Conservation (phyloP, 305 asterid genomes). For the Ilex paraguariensis region DNA sequence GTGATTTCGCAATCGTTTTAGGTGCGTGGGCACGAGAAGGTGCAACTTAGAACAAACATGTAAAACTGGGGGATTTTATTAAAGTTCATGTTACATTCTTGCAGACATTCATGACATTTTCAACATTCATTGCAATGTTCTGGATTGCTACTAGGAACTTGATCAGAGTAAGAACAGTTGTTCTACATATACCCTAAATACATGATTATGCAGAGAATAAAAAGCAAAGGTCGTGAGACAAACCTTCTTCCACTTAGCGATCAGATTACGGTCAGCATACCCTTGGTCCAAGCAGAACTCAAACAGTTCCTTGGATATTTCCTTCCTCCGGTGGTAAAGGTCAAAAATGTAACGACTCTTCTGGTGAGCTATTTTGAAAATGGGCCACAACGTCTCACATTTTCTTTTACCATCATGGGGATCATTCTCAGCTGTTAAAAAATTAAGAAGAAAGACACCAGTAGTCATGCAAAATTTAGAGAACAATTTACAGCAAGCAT, state of each 20-base stretch:
- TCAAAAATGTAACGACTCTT: conserved; percentile 74
- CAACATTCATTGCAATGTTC: too few relatives aligned
- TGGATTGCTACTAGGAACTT: too few relatives aligned
- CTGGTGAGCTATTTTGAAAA: conserved; percentile 82
- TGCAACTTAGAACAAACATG: too few relatives aligned
- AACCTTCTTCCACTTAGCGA: conserved; percentile 78
- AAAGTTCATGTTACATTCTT: too few relatives aligned
- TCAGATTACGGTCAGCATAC: conserved; percentile 71
- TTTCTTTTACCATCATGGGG: conserved; percentile 74
- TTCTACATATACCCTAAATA: too few relatives aligned
- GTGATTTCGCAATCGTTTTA: too few relatives aligned
- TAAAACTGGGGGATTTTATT: too few relatives aligned
- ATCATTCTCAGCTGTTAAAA: conserved; percentile 63
- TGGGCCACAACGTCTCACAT: conserved; percentile 82
- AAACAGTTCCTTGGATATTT: conserved; percentile 67
- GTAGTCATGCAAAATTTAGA: background rate
- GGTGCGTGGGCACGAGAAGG: too few relatives aligned
- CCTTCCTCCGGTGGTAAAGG: conserved; percentile 73
- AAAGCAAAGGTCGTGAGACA: background rate
- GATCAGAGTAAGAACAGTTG: too few relatives aligned
- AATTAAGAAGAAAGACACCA: background rate
- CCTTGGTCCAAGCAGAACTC: conserved; percentile 90
- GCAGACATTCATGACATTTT: too few relatives aligned
- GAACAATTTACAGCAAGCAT: background rate
- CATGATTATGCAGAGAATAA: too few relatives aligned